These are phyloP conservation scores for Aaosphaeria arxii DNA, from an alignment of 2,329 filamentous ascomycete species.

Conservation along the genomic window DNA sequence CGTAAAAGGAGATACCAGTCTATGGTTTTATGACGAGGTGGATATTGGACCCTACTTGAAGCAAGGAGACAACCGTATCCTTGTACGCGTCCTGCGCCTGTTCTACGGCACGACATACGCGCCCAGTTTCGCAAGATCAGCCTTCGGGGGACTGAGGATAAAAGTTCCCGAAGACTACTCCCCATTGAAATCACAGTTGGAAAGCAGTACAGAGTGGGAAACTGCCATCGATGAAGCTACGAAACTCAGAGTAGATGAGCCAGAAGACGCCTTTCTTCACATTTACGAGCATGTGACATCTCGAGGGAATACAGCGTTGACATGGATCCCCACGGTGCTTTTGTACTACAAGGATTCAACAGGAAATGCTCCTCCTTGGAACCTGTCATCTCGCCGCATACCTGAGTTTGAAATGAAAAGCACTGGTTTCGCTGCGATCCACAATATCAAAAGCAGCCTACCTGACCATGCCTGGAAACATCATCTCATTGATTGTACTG, in stretches of 20 bases:
- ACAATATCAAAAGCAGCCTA: neutral
- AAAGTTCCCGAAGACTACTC: conserved; percentile 12
- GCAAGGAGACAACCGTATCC: conserved; percentile 22
- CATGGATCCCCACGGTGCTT: conserved; percentile 6
- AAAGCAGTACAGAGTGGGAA: conserved; percentile 16
- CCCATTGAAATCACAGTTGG: neutral
- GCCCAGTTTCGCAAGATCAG: conserved; percentile 30
- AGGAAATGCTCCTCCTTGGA: conserved; percentile 42
- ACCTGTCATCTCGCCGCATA: conserved; percentile 36
- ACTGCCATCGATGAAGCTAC: conserved; percentile 19
- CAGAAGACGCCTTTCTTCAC: conserved; percentile 43
- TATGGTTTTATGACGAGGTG: conserved; percentile 35
- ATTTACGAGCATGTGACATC: conserved; percentile 13
- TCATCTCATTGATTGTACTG: neutral
- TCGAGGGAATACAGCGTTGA: conserved; percentile 6
- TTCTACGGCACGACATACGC: conserved; percentile 20
- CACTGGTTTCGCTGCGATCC: neutral
- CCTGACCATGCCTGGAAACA: neutral
- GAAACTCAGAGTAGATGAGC: conserved; percentile 21
- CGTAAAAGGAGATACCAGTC: conserved; percentile 29
- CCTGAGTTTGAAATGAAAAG: conserved; percentile 18
- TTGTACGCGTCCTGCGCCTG: conserved; percentile 27
- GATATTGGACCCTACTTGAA: conserved; percentile 24
- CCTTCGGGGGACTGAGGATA: conserved; percentile 24
- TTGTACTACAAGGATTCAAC: conserved; percentile 31